Base-by-base conservation (phyloP, 2,329 filamentous ascomycete species). In the Lomentospora prolificans region DNA sequence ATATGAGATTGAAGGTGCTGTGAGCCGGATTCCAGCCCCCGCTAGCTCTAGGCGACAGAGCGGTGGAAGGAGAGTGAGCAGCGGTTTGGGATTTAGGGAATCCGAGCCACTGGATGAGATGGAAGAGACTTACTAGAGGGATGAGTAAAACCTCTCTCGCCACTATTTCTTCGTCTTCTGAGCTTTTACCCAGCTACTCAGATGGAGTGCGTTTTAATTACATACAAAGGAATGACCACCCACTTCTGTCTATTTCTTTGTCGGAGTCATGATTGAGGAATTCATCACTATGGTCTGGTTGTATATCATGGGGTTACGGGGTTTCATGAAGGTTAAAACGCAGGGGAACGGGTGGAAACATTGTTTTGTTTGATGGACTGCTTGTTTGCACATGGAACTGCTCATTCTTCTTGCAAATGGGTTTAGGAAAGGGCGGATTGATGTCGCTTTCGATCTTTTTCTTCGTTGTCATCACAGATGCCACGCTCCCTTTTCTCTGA, bases 101-200 rank as follows among this genome's bases (percentile, higher is more conserved):
- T 53, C 59, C 7, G 53, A 58, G 24, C 25, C 55, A 3, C 61
- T 79, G 56, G 70, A 70, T 58, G 78, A 80, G 58, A 65, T 79
- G 58, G 78, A 77, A 56, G 78, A 81, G 70, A 80, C 78, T 7
- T 81, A 79, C 60, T 80, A 65, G 69, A 58, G n/a, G 17, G 19
- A n/a, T n/a, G n/a, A n/a, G 44, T 53, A 53, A 54, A n/a, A 36
- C 10, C 30, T 44, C 53, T 56, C 48, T 59, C 31, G 48, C 39
- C 44, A 27, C 36, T 41, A 50, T 27, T 19, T 46, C 39, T 53
- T 57, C 25, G 8, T 28, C 12, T 56, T 24, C 30, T 52, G 22
- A 8, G n/a, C 9, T 51, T 30, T 51, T 19, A 33, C 30, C 12
- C 30, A 12, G 30, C 30, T n/a, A n/a, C 30, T 33, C 30, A 12